Base-by-base conservation (phyloP, 495 filamentous ascomycete species). In the Daldinia childiae region DNA sequence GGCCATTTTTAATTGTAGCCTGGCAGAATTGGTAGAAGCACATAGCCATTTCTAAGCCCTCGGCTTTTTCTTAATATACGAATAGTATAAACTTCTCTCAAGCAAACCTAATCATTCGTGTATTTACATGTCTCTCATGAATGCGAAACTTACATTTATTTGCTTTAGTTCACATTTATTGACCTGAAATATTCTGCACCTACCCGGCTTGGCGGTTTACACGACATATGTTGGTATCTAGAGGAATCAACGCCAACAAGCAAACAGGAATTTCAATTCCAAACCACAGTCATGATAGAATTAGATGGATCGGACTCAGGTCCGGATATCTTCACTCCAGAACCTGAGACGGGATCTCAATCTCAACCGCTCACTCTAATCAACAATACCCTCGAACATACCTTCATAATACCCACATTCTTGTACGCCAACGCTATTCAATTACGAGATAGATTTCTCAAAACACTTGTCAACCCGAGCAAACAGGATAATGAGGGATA, bases 371-470 rank as follows among this genome's bases (percentile, higher is more conserved):
- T 96, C 58, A 88, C 88, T 72, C 86, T 96, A 71, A 86, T 86
- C 65, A 92, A 94, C 79, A 92, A 93, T 72, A 90, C 89, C 24
- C 90, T 95, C 73, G 92, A 95, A 76, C 88, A 93, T 77, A 91
- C 91, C 32, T 90, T 95, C 81, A 88, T 94, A 64, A 91, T 96
- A 70, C 93, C 93, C 14, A 95, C 93, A 60, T 89, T 88, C 43
- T 82, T 94, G 67, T 93, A 95, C 80, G 95, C 93, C 82, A 91
- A 90, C 76, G 92, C 93, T 69, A 88, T 88, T 34, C 91, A 93
- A 79, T 83, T 94, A 73, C 90, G 91, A 82, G 91, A 94, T 66
- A 84, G 84, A 62, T 95, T 96, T 80, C 86, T 87, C 36, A 82
- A 88, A 21, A 89, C 90, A 19, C 86, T 96, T 72, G 90, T 90